Evolutionary conservation across 768 basidiomycete species (phyloP).

Genomic region (Russula griseocarnosa): DNA sequence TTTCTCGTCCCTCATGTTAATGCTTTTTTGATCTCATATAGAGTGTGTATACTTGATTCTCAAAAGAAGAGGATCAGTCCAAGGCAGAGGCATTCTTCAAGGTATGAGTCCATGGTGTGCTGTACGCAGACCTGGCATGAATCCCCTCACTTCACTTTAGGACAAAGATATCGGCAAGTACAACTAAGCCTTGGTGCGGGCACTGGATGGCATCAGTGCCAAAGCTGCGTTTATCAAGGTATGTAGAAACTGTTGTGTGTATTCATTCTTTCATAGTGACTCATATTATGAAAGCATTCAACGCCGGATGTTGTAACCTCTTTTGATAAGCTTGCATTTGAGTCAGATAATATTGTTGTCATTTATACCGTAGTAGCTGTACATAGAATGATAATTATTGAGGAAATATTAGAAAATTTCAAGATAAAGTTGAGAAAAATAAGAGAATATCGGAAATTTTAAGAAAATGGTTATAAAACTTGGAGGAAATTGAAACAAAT

Average conservation of each 20-base stretch:
- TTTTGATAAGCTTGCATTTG: too few species aligned
- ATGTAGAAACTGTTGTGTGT: not conserved
- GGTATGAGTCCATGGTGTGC: not conserved
- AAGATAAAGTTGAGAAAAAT: too few species aligned
- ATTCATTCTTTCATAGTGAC: not conserved
- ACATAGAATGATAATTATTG: too few species aligned
- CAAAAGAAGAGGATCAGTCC: conserved; percentile 14
- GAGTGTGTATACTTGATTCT: conserved; percentile 13
- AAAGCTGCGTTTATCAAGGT: conserved; percentile 25
- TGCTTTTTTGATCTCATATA: not conserved
- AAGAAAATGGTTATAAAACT: too few species aligned
- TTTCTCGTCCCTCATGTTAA: not conserved
- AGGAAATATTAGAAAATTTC: too few species aligned
- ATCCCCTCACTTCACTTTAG: not conserved
- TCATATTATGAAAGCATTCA: conserved; percentile 17
- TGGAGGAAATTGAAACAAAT: too few species aligned
- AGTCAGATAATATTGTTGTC: too few species aligned
- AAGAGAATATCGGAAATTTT: too few species aligned
- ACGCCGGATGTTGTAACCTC: conserved; percentile 19
- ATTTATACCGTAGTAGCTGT: too few species aligned
- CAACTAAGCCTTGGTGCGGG: conserved; percentile 25
- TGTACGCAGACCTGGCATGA: not conserved
- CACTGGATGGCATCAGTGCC: conserved; percentile 22
- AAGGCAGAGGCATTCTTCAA: conserved; percentile 26
- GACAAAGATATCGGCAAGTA: conserved; percentile 25